Percentiles rank a stretch among this genome's conserved stretches.
Conservation (phyloP, 208 protist species). For the Leptomonas pyrrhocoris region DNA sequence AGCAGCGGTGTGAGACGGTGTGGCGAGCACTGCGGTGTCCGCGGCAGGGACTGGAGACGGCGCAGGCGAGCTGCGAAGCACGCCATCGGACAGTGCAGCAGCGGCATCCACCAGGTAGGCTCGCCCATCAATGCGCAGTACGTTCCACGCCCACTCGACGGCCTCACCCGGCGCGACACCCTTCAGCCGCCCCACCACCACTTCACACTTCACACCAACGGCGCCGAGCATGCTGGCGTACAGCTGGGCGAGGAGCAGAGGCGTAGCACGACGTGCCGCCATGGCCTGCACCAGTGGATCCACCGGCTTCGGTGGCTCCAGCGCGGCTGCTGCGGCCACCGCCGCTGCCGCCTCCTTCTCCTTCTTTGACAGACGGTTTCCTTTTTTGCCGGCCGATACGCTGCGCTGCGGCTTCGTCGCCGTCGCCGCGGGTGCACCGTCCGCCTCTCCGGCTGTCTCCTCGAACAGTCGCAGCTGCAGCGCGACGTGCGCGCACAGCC, state of each 20-base stretch:
- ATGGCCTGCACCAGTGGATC: conserved; percentile 49
- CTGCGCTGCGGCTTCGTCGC: conserved; percentile 7
- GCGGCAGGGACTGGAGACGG: conserved; percentile 6
- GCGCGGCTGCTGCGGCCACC: no score
- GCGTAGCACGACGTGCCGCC: conserved; percentile 43
- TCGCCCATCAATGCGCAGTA: conserved; percentile 47
- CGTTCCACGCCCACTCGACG: conserved; percentile 80
- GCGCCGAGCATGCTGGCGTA: conserved; percentile 59
- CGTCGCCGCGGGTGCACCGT: neutral
- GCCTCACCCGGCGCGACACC: conserved; percentile 52
- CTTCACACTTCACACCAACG: conserved; percentile 45
- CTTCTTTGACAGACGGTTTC: neutral
- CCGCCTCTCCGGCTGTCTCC: conserved; percentile 18
- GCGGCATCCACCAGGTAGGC: conserved; percentile 71
- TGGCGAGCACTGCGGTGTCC: neutral
- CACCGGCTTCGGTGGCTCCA: conserved; percentile 21
- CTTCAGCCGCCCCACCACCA: conserved; percentile 66
- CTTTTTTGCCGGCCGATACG: conserved; percentile 13
- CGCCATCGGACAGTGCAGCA: conserved; percentile 41
- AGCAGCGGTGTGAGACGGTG: neutral
- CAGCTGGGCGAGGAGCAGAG: conserved; percentile 48
- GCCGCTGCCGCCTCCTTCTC: conserved; percentile 17
- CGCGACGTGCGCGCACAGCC: conserved; percentile 64
- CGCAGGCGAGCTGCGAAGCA: conserved; percentile 22
- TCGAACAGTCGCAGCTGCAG: conserved; percentile 19